Base-by-base conservation (phyloP, 345 rosid genomes). In the Bruguiera gymnorhiza region DNA sequence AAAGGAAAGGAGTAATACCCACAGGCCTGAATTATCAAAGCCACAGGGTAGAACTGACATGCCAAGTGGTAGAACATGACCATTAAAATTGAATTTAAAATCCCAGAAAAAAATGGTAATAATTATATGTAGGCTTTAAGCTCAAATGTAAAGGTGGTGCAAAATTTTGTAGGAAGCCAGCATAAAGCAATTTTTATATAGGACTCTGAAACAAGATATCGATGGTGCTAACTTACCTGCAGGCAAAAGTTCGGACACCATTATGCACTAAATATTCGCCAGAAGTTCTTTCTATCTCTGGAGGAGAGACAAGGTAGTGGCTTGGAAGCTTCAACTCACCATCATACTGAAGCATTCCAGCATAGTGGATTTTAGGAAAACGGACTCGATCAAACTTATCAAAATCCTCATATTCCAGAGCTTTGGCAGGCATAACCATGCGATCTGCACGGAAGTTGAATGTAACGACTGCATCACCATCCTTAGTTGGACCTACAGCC, bases 311-410 rank as follows among this genome's bases (percentile, higher is more conserved):
- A 63, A 95, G 97, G 84, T 92, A 95, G 51, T 67, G 83, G 75
- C 69, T 84, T 1, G 99, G 97, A 53, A 95, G 89, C 88, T 88
- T 84, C 82, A 95, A 79, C 79, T 95, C 97, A 2, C 99, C 99
- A 81, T 95, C 98, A 34, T 95, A 95, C 68, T 95, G 87, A 79
- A 95, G 99, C 99, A 95, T 92, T 69, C 99, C 99, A 78, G 99
- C 92, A 68, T 92, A 95, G 70, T 76, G 84, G 26, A 95, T 87
- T 83, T 88, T 92, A 3, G 99, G 99, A 73, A 85, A 46, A 55
- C 99, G 77, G n/a, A 92, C 92, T 23, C 99, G 87, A 76, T 95
- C 99, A 70, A 95, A 92, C 66, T 85, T 86, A 87, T 92, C 92
- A 80, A 95, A 95, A 53, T 92, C 82, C 65, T 85, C 87, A 55